A percentile compares a stretch with the other conserved stretches of the same genome.
These are phyloP conservation scores for Neopestalotiopsis sp. DNA, from an alignment of 2,329 filamentous ascomycete species.

Conservation along the genomic window DNA sequence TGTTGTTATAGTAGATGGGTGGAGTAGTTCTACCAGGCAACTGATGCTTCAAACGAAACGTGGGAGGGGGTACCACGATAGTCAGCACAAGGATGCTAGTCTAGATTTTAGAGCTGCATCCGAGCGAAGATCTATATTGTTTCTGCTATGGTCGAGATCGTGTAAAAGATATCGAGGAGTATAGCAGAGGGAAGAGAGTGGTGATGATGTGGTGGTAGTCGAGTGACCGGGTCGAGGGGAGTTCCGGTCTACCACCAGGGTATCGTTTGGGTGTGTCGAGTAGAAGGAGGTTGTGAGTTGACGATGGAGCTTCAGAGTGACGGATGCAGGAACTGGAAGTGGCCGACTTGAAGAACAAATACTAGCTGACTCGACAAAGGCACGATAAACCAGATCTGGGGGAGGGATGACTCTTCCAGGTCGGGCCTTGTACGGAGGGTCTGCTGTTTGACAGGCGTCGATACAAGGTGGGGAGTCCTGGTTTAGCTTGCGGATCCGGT, in stretches of 20 bases:
- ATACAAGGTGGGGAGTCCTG: constrained; percentile 29
- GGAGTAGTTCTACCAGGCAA: constrained; percentile 28
- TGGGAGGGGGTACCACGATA: constrained; percentile 28
- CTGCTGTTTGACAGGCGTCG: constrained; percentile 26
- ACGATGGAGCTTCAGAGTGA: background rate
- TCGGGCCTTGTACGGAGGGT: constrained; percentile 29
- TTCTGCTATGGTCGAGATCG: constrained; percentile 1
- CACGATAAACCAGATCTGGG: constrained; percentile 37
- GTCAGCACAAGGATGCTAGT: constrained; percentile 31
- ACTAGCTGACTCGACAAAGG: constrained; percentile 37
- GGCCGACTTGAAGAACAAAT: constrained; percentile 26
- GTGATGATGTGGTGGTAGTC: constrained; percentile 27
- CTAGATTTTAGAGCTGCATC: constrained; percentile 33
- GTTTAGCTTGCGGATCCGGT: constrained; percentile 33
- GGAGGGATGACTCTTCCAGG: constrained; percentile 53
- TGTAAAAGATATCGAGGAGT: constrained; percentile 5
- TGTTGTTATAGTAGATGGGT: constrained; percentile 26
- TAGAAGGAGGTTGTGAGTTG: background rate
- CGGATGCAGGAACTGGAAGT: constrained; percentile 31
- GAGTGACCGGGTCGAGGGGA: constrained; percentile 29
- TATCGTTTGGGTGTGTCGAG: background rate
- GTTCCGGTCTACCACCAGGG: constrained; percentile 31
- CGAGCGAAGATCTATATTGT: constrained; percentile 26
- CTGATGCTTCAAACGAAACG: constrained; percentile 27
- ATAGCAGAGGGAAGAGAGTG: constrained; percentile 21